Base-by-base conservation (phyloP, 176 grass and related monocot species). In the Carex pumila region DNA sequence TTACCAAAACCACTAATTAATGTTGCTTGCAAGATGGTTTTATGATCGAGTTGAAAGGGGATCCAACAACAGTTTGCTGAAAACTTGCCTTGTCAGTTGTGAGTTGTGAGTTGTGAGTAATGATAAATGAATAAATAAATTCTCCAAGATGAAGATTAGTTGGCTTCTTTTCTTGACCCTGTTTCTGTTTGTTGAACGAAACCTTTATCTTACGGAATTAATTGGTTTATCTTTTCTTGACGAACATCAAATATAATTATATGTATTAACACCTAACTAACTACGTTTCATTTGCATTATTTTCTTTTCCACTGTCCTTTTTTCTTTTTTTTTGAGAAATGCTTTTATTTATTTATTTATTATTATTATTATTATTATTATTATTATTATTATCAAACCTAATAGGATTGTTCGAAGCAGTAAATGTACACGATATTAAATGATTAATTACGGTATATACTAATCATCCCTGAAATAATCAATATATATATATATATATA, bases 1-100 rank as follows among this genome's bases (percentile, higher is more conserved):
- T 45, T 1, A 45, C 1, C 43, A 45, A 45, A 45, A 45, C 7
- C 43, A 45, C 57, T 34, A 34, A 25, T 25, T 25, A 25, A 25
- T 25, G 25, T 25, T 25, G 25, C 25, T 25, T 25, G 25, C 25
- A 25, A 64, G 1, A 64, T 70, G 32, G 32, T 70, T 70, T 9
- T 13, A 39, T 62, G 21, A n/a, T n/a, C n/a, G n/a, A 5, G 1
- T 19, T 45, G 6, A 70, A 43, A 18, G 15, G 41, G 43, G 14
- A 37, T 70, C 17, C 4, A 4, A 1, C 2, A 39, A 67, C 65
- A 18, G 15, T 69, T 5, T 69, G 32, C 65, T 52, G 71, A 29
- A 53, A 29, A 53, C 71, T 49, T 74, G 71, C 71, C 71, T 53
- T 74, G n/a, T n/a, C n/a, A n/a, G n/a, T n/a, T n/a, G n/a, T n/a